A percentile compares a stretch with the other conserved stretches of the same genome.
Conservation (phyloP, 352 stramenopile species). For the Phytophthora meadii region DNA sequence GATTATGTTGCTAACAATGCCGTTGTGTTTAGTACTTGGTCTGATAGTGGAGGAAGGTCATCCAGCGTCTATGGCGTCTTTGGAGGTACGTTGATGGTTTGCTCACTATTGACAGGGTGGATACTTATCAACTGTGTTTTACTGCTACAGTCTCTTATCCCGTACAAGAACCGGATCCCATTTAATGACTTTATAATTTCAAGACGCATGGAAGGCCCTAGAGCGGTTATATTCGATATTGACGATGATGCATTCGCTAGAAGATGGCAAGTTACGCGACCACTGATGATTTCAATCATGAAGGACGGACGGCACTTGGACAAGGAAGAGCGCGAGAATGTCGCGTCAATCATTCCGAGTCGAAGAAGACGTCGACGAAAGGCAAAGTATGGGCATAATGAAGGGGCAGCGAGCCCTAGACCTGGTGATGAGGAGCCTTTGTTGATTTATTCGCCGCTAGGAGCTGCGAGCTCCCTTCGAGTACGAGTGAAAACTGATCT, state of each 20-base stretch:
- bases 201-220: conserved; percentile 37
- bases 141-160: conserved; percentile 44
- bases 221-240: conserved; percentile 60
- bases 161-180: conserved; percentile 49
- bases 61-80: conserved; percentile 37
- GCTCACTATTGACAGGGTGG: not conserved
- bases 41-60: conserved; percentile 64
- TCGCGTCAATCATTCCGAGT: conserved; percentile 26
- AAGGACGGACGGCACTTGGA: conserved; percentile 45
- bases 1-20: conserved; percentile 1
- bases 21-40: conserved; percentile 40
- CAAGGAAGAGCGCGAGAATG: conserved; percentile 42
- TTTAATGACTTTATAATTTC: conserved; percentile 64
- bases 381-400: conserved; percentile 2
- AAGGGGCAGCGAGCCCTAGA: conserved; percentile 6
- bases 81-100: conserved; percentile 27
- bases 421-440: conserved; percentile 21
- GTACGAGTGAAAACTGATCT: conserved; percentile 34
- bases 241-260: conserved; percentile 51
- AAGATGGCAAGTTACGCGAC: conserved; percentile 54
- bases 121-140: conserved; percentile 6
- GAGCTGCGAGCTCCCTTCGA: conserved; percentile 28
- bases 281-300: conserved; percentile 59
- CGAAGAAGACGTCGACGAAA: conserved; percentile 20
- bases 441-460: conserved; percentile 42